Evolutionary conservation across 768 basidiomycete genomes (phyloP).

Genomic region (Hydnomerulius pinastri): DNA sequence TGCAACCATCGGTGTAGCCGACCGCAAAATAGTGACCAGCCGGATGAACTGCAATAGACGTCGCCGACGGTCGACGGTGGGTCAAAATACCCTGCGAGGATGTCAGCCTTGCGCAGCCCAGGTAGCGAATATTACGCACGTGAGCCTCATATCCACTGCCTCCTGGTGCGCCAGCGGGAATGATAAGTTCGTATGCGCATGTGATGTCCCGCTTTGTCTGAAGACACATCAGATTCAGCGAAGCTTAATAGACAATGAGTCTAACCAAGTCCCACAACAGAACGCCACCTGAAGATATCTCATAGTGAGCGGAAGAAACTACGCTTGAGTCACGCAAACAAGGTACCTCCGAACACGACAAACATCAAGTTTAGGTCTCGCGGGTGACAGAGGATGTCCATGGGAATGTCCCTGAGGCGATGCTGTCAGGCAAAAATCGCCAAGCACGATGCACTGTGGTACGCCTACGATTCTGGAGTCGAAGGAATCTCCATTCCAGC

Average conservation of each 20-base stretch:
- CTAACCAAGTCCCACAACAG: slow-evolving; percentile 58
- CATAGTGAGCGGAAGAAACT: not conserved
- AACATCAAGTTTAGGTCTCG: slow-evolving; percentile 72
- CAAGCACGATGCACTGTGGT: not conserved
- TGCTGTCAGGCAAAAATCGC: not conserved
- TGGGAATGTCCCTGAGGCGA: slow-evolving; percentile 43
- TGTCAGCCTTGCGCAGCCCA: not conserved
- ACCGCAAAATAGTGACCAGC: slow-evolving; percentile 75
- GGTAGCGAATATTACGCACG: slow-evolving; percentile 38
- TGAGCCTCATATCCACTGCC: slow-evolving; percentile 61
- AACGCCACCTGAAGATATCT: slow-evolving; percentile 52
- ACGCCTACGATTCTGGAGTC: slow-evolving; percentile 37
- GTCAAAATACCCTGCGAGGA: slow-evolving; percentile 59
- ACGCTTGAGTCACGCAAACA: not conserved
- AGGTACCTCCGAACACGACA: slow-evolving; percentile 71
- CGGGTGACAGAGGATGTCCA: slow-evolving; percentile 70
- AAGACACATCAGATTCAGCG: not conserved
- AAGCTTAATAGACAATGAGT: not conserved
- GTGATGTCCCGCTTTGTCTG: slow-evolving; percentile 52
- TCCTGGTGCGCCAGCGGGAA: slow-evolving; percentile 83
- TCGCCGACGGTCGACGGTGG: slow-evolving; percentile 70
- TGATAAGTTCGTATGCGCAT: slow-evolving; percentile 65
- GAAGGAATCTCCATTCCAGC: slow-evolving; percentile 39
- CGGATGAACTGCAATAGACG: slow-evolving; percentile 72
- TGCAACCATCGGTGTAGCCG: slow-evolving; percentile 80